Evolutionary conservation across 2,329 filamentous ascomycete species (phyloP).

Genomic region (Raffaelea albimanens): DNA sequence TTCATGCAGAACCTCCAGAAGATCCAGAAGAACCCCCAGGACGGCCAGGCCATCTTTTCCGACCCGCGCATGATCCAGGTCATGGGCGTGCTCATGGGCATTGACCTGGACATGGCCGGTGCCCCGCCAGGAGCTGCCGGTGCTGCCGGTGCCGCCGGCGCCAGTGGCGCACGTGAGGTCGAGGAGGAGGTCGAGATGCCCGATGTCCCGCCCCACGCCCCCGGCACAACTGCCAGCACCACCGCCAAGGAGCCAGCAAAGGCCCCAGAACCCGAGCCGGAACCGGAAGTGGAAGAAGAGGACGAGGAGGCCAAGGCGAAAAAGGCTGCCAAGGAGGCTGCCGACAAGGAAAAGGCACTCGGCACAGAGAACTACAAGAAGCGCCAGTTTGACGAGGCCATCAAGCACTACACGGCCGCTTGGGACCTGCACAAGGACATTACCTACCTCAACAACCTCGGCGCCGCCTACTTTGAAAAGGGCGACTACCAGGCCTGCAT

Average conservation of each 20-base stretch:
- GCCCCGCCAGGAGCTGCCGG: slow-evolving; percentile 13
- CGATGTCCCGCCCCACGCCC: slow-evolving; percentile 37
- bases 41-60: slow-evolving; percentile 68
- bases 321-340: slow-evolving; percentile 84
- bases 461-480: slow-evolving; percentile 92
- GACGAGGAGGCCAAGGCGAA: slow-evolving; percentile 79
- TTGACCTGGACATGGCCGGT: slow-evolving; percentile 69
- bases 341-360: slow-evolving; percentile 87
- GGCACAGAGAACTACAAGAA: slow-evolving; percentile 98
- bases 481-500: slow-evolving; percentile 85
- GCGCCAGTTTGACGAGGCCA: slow-evolving; percentile 89
- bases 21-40: slow-evolving; percentile 71
- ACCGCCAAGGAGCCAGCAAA: not conserved
- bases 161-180: slow-evolving; percentile 28
- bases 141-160: slow-evolving; percentile 17
- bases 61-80: slow-evolving; percentile 92
- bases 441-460: slow-evolving; percentile 93
- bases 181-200: slow-evolving; percentile 73
- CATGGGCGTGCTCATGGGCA: slow-evolving; percentile 83
- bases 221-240: not conserved
- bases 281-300: slow-evolving; percentile 48
- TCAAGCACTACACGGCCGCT: slow-evolving; percentile 87
- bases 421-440: slow-evolving; percentile 96
- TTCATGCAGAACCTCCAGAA: slow-evolving; percentile 89
- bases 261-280: slow-evolving; percentile 36